These are phyloP conservation scores for Wickerhamiella sergipiensis DNA, from an alignment of 805 yeast genomes.

Conservation along the genomic window DNA sequence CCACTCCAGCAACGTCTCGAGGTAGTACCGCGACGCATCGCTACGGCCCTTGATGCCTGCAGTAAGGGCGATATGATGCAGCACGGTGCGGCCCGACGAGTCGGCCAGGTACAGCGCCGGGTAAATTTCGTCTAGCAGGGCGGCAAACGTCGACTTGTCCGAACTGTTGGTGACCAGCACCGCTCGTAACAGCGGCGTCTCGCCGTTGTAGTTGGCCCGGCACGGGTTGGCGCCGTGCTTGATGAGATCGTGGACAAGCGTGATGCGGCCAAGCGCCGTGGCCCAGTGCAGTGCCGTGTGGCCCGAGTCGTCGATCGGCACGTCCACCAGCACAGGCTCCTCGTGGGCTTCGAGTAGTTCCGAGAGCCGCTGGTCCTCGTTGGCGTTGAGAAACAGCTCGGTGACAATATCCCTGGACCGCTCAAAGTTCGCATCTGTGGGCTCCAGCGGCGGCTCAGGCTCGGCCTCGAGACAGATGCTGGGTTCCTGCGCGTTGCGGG, in stretches of 20 bases:
- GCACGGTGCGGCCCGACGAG: conserved; percentile 57
- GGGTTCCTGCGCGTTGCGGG: conserved; percentile 4
- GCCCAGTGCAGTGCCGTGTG: conserved; percentile 95
- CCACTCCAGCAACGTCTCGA: conserved; percentile 66
- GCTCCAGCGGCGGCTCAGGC: conserved; percentile 10
- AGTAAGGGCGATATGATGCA: conserved; percentile 76
- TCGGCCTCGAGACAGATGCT: not conserved
- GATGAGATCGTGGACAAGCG: conserved; percentile 57
- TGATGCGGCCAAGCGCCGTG: conserved; percentile 69
- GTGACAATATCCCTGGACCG: conserved; percentile 9
- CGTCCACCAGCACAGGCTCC: conserved; percentile 37
- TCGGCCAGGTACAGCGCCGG: conserved; percentile 60
- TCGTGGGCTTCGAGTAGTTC: conserved; percentile 21
- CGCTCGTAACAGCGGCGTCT: conserved; percentile 73
- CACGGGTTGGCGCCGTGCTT: conserved; percentile 52
- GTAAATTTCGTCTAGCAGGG: conserved; percentile 55
- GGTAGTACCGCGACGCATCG: conserved; percentile 58
- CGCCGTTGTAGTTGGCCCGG: conserved; percentile 70
- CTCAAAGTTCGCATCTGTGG: conserved; percentile 5
- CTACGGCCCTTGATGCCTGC: conserved; percentile 66
- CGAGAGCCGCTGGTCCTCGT: conserved; percentile 8
- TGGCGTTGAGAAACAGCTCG: conserved; percentile 17
- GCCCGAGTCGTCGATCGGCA: conserved; percentile 85
- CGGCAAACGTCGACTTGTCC: conserved; percentile 62
- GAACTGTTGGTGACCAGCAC: conserved; percentile 73